A percentile compares a stretch with the other conserved stretches of the same genome.
Evolutionary conservation across 345 rosid species (phyloP).

Genomic region (Eucalyptus sp.): DNA sequence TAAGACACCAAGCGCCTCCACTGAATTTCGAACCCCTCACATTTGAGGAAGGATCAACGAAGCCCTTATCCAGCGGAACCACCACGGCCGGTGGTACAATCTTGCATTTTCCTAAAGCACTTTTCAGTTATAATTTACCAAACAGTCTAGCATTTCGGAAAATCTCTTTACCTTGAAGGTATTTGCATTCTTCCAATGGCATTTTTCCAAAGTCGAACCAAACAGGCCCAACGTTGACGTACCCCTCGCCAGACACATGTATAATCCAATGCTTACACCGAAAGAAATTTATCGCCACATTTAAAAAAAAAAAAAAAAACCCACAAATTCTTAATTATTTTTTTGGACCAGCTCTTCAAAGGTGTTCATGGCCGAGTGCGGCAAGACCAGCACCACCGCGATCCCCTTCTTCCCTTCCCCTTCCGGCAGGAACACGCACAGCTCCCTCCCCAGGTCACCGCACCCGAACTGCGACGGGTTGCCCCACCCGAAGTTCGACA

Average conservation of each 20-base stretch:
- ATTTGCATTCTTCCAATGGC: no score
- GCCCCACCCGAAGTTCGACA: constrained; percentile 12
- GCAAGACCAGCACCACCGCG: neutral
- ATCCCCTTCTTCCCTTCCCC: neutral
- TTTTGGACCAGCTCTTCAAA: neutral
- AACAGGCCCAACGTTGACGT: neutral
- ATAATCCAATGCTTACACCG: neutral
- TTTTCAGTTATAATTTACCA: no score
- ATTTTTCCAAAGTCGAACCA: no score
- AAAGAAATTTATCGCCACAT: neutral
- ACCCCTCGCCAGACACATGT: neutral
- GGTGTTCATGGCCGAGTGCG: neutral
- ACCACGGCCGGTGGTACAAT: no score
- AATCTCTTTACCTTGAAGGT: no score
- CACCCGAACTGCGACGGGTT: neutral
- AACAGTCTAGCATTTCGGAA: no score
- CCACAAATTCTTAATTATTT: neutral
- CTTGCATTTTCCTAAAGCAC: no score
- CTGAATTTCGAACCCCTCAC: no score
- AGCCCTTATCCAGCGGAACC: no score
- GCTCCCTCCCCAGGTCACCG: neutral
- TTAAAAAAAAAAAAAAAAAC: no score
- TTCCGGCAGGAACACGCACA: neutral
- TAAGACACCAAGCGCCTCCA: no score
- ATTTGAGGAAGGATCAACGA: no score